Conservation (phyloP, 2,329 filamentous ascomycete genomes). For the Orbilia oligospora region DNA sequence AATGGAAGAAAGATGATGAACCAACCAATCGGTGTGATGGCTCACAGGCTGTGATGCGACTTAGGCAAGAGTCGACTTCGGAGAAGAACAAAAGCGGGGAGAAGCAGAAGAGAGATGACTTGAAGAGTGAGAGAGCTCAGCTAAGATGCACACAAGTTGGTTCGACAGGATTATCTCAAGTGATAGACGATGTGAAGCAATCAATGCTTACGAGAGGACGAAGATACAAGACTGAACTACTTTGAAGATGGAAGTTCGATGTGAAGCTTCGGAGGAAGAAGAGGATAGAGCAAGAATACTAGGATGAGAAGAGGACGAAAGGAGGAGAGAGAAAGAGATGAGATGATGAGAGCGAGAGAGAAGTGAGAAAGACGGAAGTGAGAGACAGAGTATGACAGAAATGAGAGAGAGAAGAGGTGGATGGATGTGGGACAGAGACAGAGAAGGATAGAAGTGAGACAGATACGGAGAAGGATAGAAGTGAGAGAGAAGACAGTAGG, state of each 20-base stretch:
- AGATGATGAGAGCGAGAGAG: not conserved
- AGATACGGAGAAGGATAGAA: too few relatives aligned
- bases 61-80: not conserved
- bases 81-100: not conserved
- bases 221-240: not conserved
- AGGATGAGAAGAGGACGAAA: not conserved
- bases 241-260: not conserved
- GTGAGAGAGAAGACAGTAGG: not conserved
- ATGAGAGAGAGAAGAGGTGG: too few relatives aligned
- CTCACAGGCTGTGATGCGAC: not conserved
- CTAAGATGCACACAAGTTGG: conserved; percentile 2
- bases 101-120: not conserved
- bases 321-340: not conserved
- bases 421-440: too few relatives aligned
- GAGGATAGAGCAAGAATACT: not conserved
- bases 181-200: not conserved
- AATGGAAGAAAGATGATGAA: not conserved
- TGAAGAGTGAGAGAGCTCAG: not conserved
- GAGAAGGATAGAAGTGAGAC: not conserved
- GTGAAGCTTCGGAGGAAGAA: not conserved
- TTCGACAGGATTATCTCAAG: not conserved
- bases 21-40: not conserved
- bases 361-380: not conserved
- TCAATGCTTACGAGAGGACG: not conserved
- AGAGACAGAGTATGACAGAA: not conserved